Conservation (phyloP, 495 filamentous ascomycete genomes). For the Hypoxylon fuscum region DNA sequence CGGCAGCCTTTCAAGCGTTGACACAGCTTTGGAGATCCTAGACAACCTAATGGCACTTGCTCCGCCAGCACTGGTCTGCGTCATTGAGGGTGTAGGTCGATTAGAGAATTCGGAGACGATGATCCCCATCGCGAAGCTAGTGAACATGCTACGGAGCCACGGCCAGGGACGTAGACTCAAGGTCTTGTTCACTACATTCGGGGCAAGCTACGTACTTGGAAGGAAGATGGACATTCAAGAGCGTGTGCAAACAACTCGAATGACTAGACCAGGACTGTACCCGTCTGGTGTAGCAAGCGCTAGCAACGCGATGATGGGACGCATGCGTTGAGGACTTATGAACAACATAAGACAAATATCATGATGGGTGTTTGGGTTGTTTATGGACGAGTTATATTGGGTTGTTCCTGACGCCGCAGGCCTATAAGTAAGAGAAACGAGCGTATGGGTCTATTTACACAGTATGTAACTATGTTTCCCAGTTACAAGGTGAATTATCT, state of each 20-base stretch:
- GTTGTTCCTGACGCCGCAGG: no score
- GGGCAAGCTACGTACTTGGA: background rate
- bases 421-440: no score
- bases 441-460: no score
- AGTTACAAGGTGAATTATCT: no score
- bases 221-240: background rate
- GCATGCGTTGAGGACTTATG: background rate
- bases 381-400: background rate
- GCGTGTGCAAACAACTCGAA: background rate
- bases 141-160: background rate
- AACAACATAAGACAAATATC: background rate
- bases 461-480: no score
- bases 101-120: background rate
- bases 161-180: background rate
- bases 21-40: background rate
- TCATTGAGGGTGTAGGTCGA: background rate
- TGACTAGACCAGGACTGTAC: background rate
- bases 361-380: background rate
- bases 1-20: background rate
- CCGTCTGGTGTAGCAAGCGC: background rate
- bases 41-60: background rate
- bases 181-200: background rate
- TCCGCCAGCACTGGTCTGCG: background rate
- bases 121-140: background rate
- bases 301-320: background rate